phyloP scores from a whole-genome alignment of 2,329 filamentous ascomycete species.

The Fusarium anguioides region DNA sequence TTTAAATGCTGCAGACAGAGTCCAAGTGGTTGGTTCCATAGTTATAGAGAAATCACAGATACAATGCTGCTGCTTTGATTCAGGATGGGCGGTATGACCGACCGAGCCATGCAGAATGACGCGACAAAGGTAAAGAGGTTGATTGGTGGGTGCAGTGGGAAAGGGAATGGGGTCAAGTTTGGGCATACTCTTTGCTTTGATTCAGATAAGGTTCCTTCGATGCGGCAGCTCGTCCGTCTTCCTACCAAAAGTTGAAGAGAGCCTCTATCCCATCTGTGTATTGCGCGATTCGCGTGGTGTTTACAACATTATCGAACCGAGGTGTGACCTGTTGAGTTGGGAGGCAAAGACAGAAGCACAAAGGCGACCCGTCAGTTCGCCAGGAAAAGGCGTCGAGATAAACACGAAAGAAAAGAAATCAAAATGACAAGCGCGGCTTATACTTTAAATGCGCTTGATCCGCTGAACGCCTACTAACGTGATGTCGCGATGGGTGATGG shows the following conservation, averaged over 20 bases:
- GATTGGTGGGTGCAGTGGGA: conserved; percentile 30
- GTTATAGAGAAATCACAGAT: conserved; percentile 48
- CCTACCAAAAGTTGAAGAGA: conserved; percentile 38
- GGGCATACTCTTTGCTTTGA: conserved; percentile 52
- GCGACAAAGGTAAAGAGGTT: conserved; percentile 36
- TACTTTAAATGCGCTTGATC: conserved; percentile 40
- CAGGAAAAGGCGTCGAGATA: conserved; percentile 23
- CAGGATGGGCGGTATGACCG: conserved; percentile 32
- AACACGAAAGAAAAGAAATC: conserved; percentile 31
- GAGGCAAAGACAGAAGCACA: conserved; percentile 38
- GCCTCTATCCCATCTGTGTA: conserved; percentile 44
- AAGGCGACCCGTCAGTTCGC: conserved; percentile 33
- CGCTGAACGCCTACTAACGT: conserved; percentile 39
- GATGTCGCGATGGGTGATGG: conserved; percentile 45
- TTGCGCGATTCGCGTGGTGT: conserved; percentile 45
- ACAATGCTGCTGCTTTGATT: conserved; percentile 45
- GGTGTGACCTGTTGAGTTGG: conserved; percentile 43
- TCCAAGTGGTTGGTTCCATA: conserved; percentile 41
- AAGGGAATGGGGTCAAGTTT: conserved; percentile 41
- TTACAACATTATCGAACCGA: conserved; percentile 50
- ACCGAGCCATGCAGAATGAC: conserved; percentile 33
- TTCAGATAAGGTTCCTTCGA: conserved; percentile 35
- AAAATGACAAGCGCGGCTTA: conserved; percentile 28
- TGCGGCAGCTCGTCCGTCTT: conserved; percentile 39
- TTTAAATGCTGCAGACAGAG: conserved; percentile 45